Conservation (phyloP, 2,329 filamentous ascomycete species). For the Pseudogymnoascus sp. region DNA sequence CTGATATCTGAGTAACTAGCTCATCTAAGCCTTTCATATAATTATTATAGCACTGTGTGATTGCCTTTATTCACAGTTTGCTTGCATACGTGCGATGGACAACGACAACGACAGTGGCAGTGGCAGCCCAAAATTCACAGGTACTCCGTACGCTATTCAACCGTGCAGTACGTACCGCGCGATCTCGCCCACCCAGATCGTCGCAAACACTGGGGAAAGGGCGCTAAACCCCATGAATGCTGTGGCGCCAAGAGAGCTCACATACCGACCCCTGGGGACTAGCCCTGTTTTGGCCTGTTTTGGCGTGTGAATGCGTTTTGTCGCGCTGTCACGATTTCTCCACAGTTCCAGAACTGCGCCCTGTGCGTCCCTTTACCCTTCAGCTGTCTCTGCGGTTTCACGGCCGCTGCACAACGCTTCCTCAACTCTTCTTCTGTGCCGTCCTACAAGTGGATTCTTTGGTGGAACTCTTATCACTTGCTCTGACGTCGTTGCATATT, state of each 20-base stretch:
- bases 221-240: slow-evolving; percentile 3
- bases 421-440: background rate
- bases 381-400: slow-evolving; percentile 3
- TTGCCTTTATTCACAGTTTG: background rate
- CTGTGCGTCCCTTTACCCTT: background rate
- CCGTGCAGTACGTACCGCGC: background rate
- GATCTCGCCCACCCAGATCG: slow-evolving; percentile 2
- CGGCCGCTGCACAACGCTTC: slow-evolving; percentile 6
- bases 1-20: background rate
- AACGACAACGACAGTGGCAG: background rate
- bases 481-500: slow-evolving; percentile 3
- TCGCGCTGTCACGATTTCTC: slow-evolving; percentile 1
- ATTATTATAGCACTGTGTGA: background rate
- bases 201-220: background rate
- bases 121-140: background rate
- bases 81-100: background rate
- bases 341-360: background rate
- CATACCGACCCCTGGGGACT: background rate
- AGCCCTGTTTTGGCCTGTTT: background rate
- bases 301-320: slow-evolving; percentile 3
- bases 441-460: background rate
- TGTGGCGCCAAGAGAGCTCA: background rate
- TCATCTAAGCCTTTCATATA: background rate
- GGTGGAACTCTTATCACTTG: background rate
- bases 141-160: background rate